A percentile compares a stretch with the other conserved stretches of the same genome.
phyloP scores from a whole-genome alignment of 176 grass and related monocot genomes.

The Avena eriantha region DNA sequence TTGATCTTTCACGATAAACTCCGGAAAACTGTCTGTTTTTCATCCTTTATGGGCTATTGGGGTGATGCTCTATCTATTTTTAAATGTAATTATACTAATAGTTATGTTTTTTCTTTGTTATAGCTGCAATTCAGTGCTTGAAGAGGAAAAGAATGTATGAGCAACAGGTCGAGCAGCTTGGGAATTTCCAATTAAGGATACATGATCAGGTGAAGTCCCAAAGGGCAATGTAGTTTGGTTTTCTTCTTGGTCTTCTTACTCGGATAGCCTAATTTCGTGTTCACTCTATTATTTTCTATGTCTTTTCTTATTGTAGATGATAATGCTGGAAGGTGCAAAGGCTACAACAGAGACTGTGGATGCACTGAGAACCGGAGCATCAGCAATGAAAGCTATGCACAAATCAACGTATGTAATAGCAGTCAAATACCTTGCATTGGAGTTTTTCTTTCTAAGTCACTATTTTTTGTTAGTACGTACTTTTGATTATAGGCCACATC shows the following conservation, averaged over 20 bases:
- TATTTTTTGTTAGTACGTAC: neutral
- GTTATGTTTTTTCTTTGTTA: slow-evolving; percentile 27
- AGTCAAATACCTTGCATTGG: neutral
- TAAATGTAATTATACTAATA: slow-evolving; percentile 25
- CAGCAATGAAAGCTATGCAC: slow-evolving; percentile 95
- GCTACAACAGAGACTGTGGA: slow-evolving; percentile 97
- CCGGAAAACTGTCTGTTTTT: slow-evolving; percentile 5
- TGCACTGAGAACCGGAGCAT: slow-evolving; percentile 93
- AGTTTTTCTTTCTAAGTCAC: neutral
- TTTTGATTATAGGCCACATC: neutral
- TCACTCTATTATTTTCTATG: slow-evolving; percentile 15
- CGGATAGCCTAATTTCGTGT: neutral
- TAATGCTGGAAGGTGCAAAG: slow-evolving; percentile 97
- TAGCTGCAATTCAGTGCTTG: slow-evolving; percentile 97
- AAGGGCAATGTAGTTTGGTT: slow-evolving; percentile 29
- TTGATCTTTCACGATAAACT: neutral
- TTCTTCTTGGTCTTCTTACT: slow-evolving; percentile 1
- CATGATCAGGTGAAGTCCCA: slow-evolving; percentile 81
- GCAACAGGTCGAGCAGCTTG: slow-evolving; percentile 97
- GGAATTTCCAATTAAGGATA: slow-evolving; percentile 98
- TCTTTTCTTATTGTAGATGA: slow-evolving; percentile 70
- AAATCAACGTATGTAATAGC: slow-evolving; percentile 77
- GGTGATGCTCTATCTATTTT: neutral
- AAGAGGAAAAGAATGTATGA: slow-evolving; percentile 97
- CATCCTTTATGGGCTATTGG: neutral